A percentile compares a stretch with the other conserved stretches of the same genome.
Conservation (phyloP, 2,329 filamentous ascomycete species). For the Nakataea oryzae region DNA sequence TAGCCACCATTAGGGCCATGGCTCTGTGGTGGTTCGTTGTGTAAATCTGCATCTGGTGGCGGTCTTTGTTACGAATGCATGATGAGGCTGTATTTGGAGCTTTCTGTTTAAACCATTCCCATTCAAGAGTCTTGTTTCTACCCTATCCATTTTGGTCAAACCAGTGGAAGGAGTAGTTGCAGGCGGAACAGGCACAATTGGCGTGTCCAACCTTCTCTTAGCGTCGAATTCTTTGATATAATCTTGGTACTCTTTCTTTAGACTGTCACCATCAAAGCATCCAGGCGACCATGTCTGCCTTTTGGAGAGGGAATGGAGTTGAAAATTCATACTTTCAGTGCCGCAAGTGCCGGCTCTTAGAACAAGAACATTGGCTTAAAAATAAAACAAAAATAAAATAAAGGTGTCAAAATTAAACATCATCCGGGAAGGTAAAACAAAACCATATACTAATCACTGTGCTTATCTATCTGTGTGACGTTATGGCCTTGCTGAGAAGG, state of each 20-base stretch:
- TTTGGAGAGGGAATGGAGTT: no score
- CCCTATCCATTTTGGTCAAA: no score
- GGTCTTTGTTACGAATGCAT: neutral
- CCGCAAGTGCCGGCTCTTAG: neutral
- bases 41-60: neutral
- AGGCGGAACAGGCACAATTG: no score
- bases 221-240: no score
- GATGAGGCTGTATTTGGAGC: neutral
- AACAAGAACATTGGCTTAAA: no score
- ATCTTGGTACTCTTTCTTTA: no score
- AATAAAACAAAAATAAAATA: neutral
- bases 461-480: neutral
- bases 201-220: no score
- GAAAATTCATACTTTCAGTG: neutral
- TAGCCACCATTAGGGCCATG: neutral
- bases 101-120: neutral
- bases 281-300: no score
- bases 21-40: neutral
- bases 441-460: neutral
- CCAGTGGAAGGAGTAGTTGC: no score
- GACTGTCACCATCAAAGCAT: no score
- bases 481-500: neutral
- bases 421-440: neutral
- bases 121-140: neutral
- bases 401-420: neutral